Conservation (phyloP, 2,329 filamentous ascomycete genomes). For the Colletotrichum agaves region DNA sequence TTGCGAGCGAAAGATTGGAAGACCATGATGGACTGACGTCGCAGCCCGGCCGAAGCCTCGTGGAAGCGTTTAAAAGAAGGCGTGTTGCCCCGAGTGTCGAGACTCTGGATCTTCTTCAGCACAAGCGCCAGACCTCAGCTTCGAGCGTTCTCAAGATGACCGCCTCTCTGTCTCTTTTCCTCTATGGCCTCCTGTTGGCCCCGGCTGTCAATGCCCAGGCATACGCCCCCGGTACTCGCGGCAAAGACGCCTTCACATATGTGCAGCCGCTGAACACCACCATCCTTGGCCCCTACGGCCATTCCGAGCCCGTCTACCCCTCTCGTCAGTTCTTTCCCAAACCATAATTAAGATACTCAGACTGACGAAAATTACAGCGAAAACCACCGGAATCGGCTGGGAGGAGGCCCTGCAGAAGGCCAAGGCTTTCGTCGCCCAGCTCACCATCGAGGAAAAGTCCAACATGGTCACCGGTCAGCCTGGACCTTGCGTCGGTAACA, state of each 20-base stretch:
- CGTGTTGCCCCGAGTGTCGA: constrained; percentile 2
- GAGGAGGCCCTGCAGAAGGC: constrained; percentile 51
- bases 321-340: constrained; percentile 46
- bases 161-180: constrained; percentile 56
- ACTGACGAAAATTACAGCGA: constrained; percentile 45
- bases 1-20: background rate
- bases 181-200: constrained; percentile 47
- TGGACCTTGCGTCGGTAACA: constrained; percentile 49
- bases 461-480: constrained; percentile 48
- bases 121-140: constrained; percentile 30
- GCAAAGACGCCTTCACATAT: constrained; percentile 48
- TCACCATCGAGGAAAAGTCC: constrained; percentile 46
- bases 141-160: constrained; percentile 34
- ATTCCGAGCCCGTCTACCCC: constrained; percentile 50
- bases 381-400: constrained; percentile 50
- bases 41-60: background rate
- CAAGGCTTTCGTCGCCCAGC: constrained; percentile 44
- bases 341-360: background rate
- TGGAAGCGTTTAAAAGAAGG: constrained; percentile 24
- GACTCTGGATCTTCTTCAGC: constrained; percentile 12
- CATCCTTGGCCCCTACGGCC: constrained; percentile 52
- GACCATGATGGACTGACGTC: constrained; percentile 15
- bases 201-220: constrained; percentile 43
- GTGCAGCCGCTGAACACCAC: constrained; percentile 55
- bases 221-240: constrained; percentile 41